Percentiles rank a stretch among this genome's conserved stretches.
Conservation (phyloP, 1,139 yeast species). For the Pichia sp. region DNA sequence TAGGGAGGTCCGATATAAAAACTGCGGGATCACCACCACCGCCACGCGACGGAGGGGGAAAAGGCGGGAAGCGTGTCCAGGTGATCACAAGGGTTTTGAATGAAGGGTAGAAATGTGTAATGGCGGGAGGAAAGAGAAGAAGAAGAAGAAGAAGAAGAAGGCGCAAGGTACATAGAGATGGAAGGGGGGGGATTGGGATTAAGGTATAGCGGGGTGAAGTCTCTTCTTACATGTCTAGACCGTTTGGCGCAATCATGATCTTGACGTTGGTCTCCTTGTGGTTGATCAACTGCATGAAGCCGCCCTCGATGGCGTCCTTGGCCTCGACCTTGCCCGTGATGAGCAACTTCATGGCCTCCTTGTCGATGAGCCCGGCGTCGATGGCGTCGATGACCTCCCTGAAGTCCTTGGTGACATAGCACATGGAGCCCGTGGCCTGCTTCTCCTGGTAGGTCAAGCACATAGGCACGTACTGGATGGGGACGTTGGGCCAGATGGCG, state of each 20-base stretch:
- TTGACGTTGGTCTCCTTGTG: constrained; percentile 41
- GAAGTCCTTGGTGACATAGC: constrained; percentile 39
- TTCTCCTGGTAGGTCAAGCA: constrained; percentile 40
- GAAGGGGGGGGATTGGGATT: neutral
- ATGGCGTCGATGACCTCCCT: constrained; percentile 37
- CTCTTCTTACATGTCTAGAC: constrained; percentile 21
- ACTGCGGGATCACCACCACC: too few relatives aligned
- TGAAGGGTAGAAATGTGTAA: neutral
- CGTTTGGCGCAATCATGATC: constrained; percentile 36
- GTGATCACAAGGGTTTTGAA: neutral
- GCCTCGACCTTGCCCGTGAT: constrained; percentile 38
- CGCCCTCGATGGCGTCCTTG: constrained; percentile 37
- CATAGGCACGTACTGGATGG: constrained; percentile 39
- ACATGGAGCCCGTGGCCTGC: constrained; percentile 40
- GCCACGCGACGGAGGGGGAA: too few relatives aligned
- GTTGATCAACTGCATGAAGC: constrained; percentile 36
- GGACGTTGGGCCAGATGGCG: constrained; percentile 52
- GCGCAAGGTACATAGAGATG: neutral
- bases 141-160: neutral
- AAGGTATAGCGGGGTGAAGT: too few relatives aligned
- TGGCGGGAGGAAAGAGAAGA: neutral
- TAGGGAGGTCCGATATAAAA: too few relatives aligned
- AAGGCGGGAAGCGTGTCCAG: too few relatives aligned
- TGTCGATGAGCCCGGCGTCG: constrained; percentile 32
- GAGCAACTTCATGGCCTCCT: constrained; percentile 32